Percentiles rank a stretch among this genome's conserved stretches.
These are phyloP conservation scores for Botrytis fabae DNA, from an alignment of 2,329 filamentous ascomycete species.

Conservation along the genomic window DNA sequence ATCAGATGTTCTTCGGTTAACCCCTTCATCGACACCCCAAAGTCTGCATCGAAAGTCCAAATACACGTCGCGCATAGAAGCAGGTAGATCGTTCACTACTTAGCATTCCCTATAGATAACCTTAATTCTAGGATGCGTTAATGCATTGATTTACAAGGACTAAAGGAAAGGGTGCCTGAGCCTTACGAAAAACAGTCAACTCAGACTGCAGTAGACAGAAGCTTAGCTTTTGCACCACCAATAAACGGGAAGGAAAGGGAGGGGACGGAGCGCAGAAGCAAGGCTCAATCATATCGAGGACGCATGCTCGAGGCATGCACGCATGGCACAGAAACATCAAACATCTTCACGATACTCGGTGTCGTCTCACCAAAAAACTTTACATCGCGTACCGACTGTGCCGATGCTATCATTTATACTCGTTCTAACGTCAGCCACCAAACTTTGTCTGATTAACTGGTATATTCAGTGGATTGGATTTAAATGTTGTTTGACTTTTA, in stretches of 20 bases:
- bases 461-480: background rate
- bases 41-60: background rate
- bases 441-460: background rate
- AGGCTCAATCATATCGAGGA: background rate
- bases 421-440: background rate
- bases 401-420: background rate
- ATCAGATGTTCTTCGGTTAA: background rate
- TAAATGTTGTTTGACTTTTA: background rate
- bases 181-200: constrained; percentile 8
- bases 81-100: background rate
- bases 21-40: background rate
- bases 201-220: background rate
- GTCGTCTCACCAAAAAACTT: background rate
- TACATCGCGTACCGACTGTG: background rate
- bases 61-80: background rate
- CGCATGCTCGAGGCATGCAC: background rate
- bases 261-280: background rate
- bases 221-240: constrained; percentile 1
- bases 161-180: constrained; percentile 8
- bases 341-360: constrained; percentile 5
- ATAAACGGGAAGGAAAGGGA: background rate
- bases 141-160: constrained; percentile 1
- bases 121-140: constrained; percentile 17
- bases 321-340: constrained; percentile 1
- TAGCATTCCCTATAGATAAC: background rate